Evolutionary conservation across 2,329 filamentous ascomycete species (phyloP).

Genomic region (Zymoseptoria brevis): DNA sequence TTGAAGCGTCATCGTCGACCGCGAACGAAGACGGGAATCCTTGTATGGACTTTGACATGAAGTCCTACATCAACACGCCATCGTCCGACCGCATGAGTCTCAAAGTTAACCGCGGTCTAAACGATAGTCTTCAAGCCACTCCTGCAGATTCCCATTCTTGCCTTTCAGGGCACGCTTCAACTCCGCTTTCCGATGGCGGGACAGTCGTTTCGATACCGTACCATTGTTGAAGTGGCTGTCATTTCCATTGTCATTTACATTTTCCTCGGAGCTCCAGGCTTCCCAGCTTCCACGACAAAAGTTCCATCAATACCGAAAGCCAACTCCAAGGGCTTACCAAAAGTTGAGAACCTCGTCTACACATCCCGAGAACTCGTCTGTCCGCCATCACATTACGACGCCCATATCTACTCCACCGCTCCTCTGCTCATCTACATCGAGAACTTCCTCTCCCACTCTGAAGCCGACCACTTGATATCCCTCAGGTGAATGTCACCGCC

Average conservation of each 20-base stretch:
- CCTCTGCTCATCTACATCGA: slow-evolving; percentile 52
- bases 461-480: slow-evolving; percentile 29
- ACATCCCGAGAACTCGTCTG: slow-evolving; percentile 35
- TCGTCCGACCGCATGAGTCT: background rate
- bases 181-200: slow-evolving; percentile 1
- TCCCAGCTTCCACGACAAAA: slow-evolving; percentile 6
- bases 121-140: background rate
- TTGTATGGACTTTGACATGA: background rate
- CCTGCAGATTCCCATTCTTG: background rate
- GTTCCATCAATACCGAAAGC: slow-evolving; percentile 8
- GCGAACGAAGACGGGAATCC: background rate
- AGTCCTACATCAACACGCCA: background rate
- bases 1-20: too few relatives aligned
- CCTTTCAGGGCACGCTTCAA: too few relatives aligned
- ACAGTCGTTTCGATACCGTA: slow-evolving; percentile 21
- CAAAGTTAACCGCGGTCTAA: background rate
- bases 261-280: slow-evolving; percentile 25
- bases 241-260: slow-evolving; percentile 28
- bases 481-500: slow-evolving; percentile 39
- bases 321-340: slow-evolving; percentile 7
- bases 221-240: slow-evolving; percentile 24
- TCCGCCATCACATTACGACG: slow-evolving; percentile 30
- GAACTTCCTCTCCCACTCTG: slow-evolving; percentile 8
- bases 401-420: slow-evolving; percentile 45
- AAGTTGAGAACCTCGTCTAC: slow-evolving; percentile 35